phyloP scores from a whole-genome alignment of 2,329 filamentous ascomycete species.

The Arthrinium puccinioides region DNA sequence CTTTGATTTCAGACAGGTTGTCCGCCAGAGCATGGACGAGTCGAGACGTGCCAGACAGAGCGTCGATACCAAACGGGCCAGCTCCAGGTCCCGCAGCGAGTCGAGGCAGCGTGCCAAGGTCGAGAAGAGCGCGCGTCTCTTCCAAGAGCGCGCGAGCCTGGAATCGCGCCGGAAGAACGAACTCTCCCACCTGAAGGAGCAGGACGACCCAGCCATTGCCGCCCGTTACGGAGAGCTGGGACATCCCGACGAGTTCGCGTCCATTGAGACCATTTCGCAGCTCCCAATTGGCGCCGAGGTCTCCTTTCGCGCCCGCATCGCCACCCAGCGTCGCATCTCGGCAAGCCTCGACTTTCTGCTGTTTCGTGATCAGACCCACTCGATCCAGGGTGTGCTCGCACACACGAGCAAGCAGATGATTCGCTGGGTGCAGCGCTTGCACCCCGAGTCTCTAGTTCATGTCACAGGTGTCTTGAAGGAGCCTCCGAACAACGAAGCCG shows the following conservation, averaged over 20 bases:
- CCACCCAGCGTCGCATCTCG: slow-evolving; percentile 74
- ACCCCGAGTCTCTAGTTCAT: slow-evolving; percentile 69
- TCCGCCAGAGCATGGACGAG: not conserved
- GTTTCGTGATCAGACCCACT: slow-evolving; percentile 75
- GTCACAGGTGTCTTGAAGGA: slow-evolving; percentile 66
- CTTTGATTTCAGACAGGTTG: no score
- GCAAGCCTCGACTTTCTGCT: slow-evolving; percentile 76
- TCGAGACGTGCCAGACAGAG: not conserved
- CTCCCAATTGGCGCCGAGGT: slow-evolving; percentile 48
- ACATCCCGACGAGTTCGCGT: slow-evolving; percentile 11
- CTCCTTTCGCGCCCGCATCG: slow-evolving; percentile 63
- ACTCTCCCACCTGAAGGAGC: slow-evolving; percentile 3
- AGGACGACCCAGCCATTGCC: slow-evolving; percentile 10
- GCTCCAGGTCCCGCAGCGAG: slow-evolving; percentile 11
- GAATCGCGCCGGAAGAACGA: slow-evolving; percentile 21
- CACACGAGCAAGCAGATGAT: slow-evolving; percentile 52
- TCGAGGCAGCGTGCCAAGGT: slow-evolving; percentile 16
- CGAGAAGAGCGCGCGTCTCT: slow-evolving; percentile 20
- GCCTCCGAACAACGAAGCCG: slow-evolving; percentile 64
- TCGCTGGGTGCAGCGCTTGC: slow-evolving; percentile 76
- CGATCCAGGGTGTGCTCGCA: slow-evolving; percentile 71
- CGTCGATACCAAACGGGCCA: not conserved
- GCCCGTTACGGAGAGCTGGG: slow-evolving; percentile 11
- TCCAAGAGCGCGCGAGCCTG: slow-evolving; percentile 12
- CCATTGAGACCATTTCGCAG: slow-evolving; percentile 30